phyloP scores from a whole-genome alignment of 306 rosid species.

The Citrullus mucosospermus region DNA sequence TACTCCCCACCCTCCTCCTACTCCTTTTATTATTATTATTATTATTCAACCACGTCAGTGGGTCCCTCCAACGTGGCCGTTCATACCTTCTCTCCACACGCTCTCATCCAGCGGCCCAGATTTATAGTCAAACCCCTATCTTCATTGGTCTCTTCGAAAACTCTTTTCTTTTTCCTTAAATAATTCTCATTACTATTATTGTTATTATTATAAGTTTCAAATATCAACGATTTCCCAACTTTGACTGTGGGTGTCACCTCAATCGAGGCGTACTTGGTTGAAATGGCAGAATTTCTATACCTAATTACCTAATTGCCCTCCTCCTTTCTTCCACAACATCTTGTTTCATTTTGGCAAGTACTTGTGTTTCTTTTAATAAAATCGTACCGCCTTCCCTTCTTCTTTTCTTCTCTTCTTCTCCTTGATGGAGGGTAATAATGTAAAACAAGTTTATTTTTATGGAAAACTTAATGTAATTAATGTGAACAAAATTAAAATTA shows the following conservation, averaged over 20 bases:
- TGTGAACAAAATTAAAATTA: not conserved
- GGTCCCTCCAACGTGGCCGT: slow-evolving; percentile 24
- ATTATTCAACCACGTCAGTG: no score
- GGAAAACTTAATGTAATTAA: no score
- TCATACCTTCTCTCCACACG: not conserved
- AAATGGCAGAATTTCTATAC: slow-evolving; percentile 17
- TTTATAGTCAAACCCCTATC: slow-evolving; percentile 45
- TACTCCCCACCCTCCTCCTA: no score
- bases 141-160: slow-evolving; percentile 44
- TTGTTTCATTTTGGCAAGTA: no score
- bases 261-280: slow-evolving; percentile 62
- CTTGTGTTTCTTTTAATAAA: no score
- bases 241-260: slow-evolving; percentile 73
- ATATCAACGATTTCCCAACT: slow-evolving; percentile 23
- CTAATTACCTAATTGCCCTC: not conserved
- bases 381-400: no score
- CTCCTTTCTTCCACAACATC: no score
- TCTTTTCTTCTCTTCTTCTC: no score
- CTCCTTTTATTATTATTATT: no score
- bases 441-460: not conserved
- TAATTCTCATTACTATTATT: not conserved
- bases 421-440: slow-evolving; percentile 20
- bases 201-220: not conserved
- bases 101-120: slow-evolving; percentile 15
- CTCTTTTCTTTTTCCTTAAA: not conserved